Evolutionary conservation across 2,329 filamentous ascomycete species (phyloP), one percentile per base, ranked within the genome.

Genomic region (Colletotrichum magnum): DNA sequence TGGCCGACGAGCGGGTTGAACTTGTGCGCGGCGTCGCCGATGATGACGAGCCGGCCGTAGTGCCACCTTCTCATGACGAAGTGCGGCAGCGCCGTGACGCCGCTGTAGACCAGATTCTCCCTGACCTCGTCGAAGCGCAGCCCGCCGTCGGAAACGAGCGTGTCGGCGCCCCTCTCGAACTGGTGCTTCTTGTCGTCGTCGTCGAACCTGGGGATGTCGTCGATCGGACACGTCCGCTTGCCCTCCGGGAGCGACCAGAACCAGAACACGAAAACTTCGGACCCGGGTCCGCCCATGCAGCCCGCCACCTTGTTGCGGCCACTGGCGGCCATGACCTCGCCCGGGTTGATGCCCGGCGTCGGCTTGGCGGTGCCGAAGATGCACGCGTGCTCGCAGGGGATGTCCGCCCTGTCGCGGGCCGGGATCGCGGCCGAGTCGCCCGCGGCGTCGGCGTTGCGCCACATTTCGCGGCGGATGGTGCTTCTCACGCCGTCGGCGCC

Each of bases 401-500:
- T 12, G 36, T 59, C 28, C 5, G 58, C 54, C 3, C 50, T 50
- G 51, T 69, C 66, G 43, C 54, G 43, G 21, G 41, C 50, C 15
- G 66, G 66, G 7, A 69, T 66, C 4, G 66, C 62, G 56, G 48
- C 50, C 1, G 66, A 69, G 47, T 69, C 66, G 32, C 24, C 15
- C 41, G 52, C 47, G 41, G 43, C 66, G 15, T 69, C 66, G 16
- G 66, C 66, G 50, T 69, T 69, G 45, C 62, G 58, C 66, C 66
- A 69, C 77, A 78, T 78, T 36, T 80, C 77, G 4, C 70, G 52
- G 6, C 83, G 73, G 1, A 81, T 74, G 0, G 68, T 71, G 71
- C 82, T 84, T 64, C 82, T 76, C 18, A 84, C 76, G 1, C 83
- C 82, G 53, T 84, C 82, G 0, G 79, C 78, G 0, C 82, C 81